phyloP scores from a whole-genome alignment of 169 alveolate genomes.

The Plasmodium yoelii region DNA sequence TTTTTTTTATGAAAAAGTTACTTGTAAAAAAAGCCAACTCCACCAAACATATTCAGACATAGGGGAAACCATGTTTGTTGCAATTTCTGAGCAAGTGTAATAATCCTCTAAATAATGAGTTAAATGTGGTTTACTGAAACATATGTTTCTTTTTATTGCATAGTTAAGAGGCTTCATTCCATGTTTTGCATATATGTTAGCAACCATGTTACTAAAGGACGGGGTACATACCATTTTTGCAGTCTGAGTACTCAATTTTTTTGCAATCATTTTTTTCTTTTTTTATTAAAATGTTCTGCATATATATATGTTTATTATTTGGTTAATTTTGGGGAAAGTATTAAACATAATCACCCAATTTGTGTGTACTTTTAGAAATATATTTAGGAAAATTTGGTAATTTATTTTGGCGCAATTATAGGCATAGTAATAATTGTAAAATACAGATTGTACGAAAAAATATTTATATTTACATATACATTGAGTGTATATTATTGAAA shows the following conservation, averaged over 20 bases:
- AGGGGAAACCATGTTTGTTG: slow-evolving; percentile 82
- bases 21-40: slow-evolving; percentile 77
- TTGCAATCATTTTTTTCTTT: slow-evolving; percentile 23
- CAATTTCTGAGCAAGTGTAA: slow-evolving; percentile 77
- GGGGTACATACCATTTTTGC: slow-evolving; percentile 12
- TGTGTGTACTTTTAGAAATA: too few relatives aligned
- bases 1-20: not conserved
- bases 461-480: not conserved
- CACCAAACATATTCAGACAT: slow-evolving; percentile 82
- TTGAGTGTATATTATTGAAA: not conserved
- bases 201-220: not conserved
- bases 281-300: not conserved
- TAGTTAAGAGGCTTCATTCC: slow-evolving; percentile 3
- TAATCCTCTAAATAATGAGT: slow-evolving; percentile 81
- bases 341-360: too few relatives aligned
- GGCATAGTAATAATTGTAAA: too few relatives aligned
- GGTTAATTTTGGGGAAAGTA: too few relatives aligned
- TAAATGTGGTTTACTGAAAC: slow-evolving; percentile 45
- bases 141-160: slow-evolving; percentile 21
- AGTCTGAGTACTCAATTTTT: slow-evolving; percentile 19
- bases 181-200: slow-evolving; percentile 5
- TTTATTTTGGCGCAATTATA: too few relatives aligned
- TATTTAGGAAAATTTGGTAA: too few relatives aligned
- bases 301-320: too few relatives aligned
- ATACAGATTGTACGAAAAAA: too few relatives aligned